Percentiles rank a stretch among this genome's conserved stretches.
These are phyloP conservation scores for Moesziomyces parantarcticus DNA, from an alignment of 1,284 basidiomycete genomes.

Conservation along the genomic window DNA sequence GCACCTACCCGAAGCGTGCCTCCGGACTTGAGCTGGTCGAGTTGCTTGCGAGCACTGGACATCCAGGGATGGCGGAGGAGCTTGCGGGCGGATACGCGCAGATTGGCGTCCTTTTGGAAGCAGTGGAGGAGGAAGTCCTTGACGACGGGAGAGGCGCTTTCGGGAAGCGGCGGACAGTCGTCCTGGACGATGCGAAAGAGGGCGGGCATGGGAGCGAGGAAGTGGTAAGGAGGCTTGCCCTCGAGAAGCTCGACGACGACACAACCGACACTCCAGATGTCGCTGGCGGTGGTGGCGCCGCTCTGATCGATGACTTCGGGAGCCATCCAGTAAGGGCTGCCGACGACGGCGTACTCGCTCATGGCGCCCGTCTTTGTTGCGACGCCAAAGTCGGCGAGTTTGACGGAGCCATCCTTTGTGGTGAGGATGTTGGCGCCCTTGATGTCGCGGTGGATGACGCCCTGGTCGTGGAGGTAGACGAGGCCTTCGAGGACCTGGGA, in stretches of 20 bases:
- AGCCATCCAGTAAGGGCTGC: constrained; percentile 67
- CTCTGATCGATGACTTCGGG: constrained; percentile 74
- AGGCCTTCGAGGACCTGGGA: constrained; percentile 76
- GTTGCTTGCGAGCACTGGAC: constrained; percentile 82
- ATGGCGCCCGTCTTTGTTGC: constrained; percentile 49
- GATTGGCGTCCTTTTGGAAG: constrained; percentile 96
- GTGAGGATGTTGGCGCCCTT: constrained; percentile 72
- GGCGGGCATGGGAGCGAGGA: constrained; percentile 96
- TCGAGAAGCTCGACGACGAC: constrained; percentile 95
- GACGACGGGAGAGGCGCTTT: constrained; percentile 87
- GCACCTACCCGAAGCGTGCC: constrained; percentile 70
- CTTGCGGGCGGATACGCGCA: constrained; percentile 92
- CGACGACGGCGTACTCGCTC: constrained; percentile 69
- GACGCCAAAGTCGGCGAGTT: constrained; percentile 53
- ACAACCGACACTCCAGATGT: constrained; percentile 96
- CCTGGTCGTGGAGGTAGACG: constrained; percentile 63
- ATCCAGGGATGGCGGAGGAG: constrained; percentile 95
- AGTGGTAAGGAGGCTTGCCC: constrained; percentile 94
- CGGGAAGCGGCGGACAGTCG: constrained; percentile 93
- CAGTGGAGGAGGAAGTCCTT: constrained; percentile 97
- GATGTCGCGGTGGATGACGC: constrained; percentile 62
- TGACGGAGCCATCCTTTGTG: constrained; percentile 74
- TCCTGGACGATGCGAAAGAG: constrained; percentile 98
- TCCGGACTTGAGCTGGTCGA: constrained; percentile 70
- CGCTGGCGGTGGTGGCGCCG: constrained; percentile 93